Percentiles rank a stretch among this genome's conserved stretches.
These are phyloP conservation scores for Xylaria grammica DNA, from an alignment of 495 filamentous ascomycete species.

Conservation along the genomic window DNA sequence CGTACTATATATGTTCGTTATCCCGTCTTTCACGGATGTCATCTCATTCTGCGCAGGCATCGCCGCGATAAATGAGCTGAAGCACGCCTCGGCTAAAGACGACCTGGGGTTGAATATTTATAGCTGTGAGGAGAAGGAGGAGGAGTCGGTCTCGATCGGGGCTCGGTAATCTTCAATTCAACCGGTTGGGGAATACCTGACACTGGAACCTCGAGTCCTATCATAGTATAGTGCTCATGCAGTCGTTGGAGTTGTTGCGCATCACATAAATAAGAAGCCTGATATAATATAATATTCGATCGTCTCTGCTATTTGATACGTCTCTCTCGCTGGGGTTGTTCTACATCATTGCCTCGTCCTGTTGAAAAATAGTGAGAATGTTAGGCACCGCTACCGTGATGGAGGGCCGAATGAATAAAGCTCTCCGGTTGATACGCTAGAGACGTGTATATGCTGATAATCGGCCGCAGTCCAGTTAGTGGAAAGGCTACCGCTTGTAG, in stretches of 20 bases:
- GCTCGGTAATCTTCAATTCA: background rate
- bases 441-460: no score
- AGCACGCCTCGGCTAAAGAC: background rate
- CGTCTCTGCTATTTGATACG: no score
- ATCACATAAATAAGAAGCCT: background rate
- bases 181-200: background rate
- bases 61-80: background rate
- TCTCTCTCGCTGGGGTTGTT: no score
- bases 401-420: no score
- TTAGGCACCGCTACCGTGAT: no score
- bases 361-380: no score
- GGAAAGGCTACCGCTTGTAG: no score
- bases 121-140: background rate
- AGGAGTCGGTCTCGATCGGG: background rate
- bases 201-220: background rate
- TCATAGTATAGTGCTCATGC: background rate
- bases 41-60: background rate
- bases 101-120: background rate
- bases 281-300: no score
- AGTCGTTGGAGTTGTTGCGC: background rate
- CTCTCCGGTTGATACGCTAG: no score
- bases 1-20: background rate
- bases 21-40: background rate
- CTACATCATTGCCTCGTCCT: no score
- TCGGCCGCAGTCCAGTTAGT: no score